phyloP scores from a whole-genome alignment of 192 early-diverging fungal species.

The Chytriomyces sp. region DNA sequence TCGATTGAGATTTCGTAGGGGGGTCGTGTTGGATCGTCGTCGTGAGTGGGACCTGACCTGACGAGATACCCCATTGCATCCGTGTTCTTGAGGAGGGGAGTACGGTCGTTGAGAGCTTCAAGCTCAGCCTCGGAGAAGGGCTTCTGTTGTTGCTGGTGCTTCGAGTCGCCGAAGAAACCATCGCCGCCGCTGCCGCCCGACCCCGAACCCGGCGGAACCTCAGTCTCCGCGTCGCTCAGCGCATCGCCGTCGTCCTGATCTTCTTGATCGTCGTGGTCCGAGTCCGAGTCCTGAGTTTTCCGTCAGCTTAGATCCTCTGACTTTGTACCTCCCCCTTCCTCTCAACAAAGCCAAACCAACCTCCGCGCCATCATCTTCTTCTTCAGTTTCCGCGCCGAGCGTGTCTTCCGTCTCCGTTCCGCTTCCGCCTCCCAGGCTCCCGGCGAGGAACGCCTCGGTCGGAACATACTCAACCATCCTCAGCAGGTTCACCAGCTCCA shows the following conservation, averaged over 20 bases:
- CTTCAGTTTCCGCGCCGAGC: neutral
- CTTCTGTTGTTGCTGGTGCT: too few species aligned
- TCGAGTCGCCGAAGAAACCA: too few species aligned
- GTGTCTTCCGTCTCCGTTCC: neutral
- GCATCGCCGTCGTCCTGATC: conserved; percentile 1
- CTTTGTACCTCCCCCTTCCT: neutral
- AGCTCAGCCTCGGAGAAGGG: conserved; percentile 4
- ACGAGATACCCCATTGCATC: conserved; percentile 53
- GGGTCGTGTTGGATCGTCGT: conserved; percentile 47
- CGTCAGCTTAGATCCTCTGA: neutral
- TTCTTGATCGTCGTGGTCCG: conserved; percentile 18
- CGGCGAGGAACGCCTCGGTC: neutral
- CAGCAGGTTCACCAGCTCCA: conserved; percentile 2
- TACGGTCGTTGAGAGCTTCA: neutral
- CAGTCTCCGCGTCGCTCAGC: conserved; percentile 17
- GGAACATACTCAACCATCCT: conserved; percentile 5
- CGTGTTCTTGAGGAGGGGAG: conserved; percentile 22
- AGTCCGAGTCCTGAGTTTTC: too few species aligned
- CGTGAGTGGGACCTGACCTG: conserved; percentile 20
- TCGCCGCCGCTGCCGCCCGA: too few species aligned
- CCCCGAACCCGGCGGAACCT: conserved; percentile 17
- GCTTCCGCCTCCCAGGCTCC: neutral
- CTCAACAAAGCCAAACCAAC: too few species aligned
- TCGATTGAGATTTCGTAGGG: conserved; percentile 54
- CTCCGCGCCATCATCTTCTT: too few species aligned